A percentile compares a stretch with the other conserved stretches of the same genome.
These are phyloP conservation scores for Panellus pusillus DNA, from an alignment of 768 basidiomycete genomes.

Conservation along the genomic window DNA sequence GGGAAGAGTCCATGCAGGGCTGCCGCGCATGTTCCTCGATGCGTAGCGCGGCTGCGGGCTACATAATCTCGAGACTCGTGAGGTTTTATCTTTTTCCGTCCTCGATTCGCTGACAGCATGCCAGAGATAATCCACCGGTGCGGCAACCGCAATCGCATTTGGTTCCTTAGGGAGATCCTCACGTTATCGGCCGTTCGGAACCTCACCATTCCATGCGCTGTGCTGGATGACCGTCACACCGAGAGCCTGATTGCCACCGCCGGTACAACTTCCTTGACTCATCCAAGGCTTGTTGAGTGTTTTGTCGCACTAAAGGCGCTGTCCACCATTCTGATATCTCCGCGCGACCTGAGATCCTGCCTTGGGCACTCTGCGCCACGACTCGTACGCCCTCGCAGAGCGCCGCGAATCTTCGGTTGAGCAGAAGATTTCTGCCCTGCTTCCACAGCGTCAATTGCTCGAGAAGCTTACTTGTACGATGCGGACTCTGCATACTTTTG, in stretches of 20 bases:
- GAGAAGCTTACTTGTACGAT: conserved; percentile 1
- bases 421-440: neutral
- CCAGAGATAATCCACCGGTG: conserved; percentile 5
- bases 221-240: neutral
- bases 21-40: conserved; percentile 1
- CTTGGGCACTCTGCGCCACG: neutral
- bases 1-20: conserved; percentile 1
- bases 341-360: neutral
- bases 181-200: neutral
- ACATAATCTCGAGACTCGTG: neutral
- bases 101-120: too few relatives aligned
- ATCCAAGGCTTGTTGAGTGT: conserved; percentile 1
- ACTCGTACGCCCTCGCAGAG: neutral
- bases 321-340: neutral
- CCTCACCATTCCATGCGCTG: neutral
- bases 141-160: neutral
- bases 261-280: conserved; percentile 1
- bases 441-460: conserved; percentile 1
- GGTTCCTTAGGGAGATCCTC: conserved; percentile 5
- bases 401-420: neutral
- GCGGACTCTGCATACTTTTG: neutral
- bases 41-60: neutral
- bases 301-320: neutral
- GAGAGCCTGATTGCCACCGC: neutral
- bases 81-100: neutral